These are phyloP conservation scores for Colletotrichum siamense DNA, from an alignment of 2,329 filamentous ascomycete species.

Conservation along the genomic window DNA sequence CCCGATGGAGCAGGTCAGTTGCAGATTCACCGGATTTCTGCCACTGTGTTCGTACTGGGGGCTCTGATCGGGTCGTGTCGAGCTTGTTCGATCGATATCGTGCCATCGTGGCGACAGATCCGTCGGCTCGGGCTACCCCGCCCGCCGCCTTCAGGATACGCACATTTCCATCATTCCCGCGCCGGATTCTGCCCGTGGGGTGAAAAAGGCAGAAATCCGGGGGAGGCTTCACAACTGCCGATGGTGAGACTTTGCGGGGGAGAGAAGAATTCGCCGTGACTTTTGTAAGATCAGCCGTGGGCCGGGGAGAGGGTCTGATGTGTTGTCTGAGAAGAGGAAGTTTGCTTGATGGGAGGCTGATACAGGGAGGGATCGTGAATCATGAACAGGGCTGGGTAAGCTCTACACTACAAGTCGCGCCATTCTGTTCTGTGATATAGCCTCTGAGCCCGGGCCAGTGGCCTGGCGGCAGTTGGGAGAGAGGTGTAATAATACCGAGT, in stretches of 20 bases:
- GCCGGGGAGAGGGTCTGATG: not conserved
- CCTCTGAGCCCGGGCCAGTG: not conserved
- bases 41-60: not conserved
- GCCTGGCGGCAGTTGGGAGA: not conserved
- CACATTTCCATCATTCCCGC: not conserved
- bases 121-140: not conserved
- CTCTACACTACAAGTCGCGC: not conserved
- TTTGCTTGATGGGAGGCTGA: not conserved
- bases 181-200: not conserved
- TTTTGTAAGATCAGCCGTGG: not conserved
- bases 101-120: not conserved
- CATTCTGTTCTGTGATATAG: not conserved
- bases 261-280: not conserved
- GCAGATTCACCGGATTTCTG: not conserved
- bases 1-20: not conserved
- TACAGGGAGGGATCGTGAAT: not conserved
- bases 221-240: not conserved
- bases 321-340: not conserved
- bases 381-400: not conserved
- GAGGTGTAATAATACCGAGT: not conserved
- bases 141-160: not conserved
- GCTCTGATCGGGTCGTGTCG: not conserved
- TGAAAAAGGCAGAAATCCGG: not conserved
- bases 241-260: not conserved
- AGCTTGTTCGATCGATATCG: not conserved